Base-by-base conservation (phyloP, 2,329 filamentous ascomycete species). In the Karstenula rhodostoma region DNA sequence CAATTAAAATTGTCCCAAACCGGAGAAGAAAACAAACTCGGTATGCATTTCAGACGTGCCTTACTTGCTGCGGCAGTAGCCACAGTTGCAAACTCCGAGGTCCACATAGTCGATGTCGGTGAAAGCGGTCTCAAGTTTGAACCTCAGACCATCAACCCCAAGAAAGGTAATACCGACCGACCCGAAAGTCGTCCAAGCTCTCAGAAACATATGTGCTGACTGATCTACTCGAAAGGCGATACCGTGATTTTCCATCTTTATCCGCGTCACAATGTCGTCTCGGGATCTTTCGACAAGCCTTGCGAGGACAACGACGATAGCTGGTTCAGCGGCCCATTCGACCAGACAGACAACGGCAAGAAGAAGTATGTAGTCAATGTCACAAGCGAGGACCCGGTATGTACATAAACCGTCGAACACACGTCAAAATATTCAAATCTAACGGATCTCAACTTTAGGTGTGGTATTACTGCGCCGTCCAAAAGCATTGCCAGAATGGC, bases 321-420 rank as follows among this genome's bases (percentile, higher is more conserved):
- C 47, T 71, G 70, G 52, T 73, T 66, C 61, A 66, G 62, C 23
- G 70, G 71, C 19, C 55, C 64, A 2, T 70, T 60, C 54, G 51
- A 37, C n/a, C 55, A 56, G 15, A 71, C 68, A 22, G 57, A 69
- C 33, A 62, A 57, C 10, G 67, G 68, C 5, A 59, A 64, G 9
- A 65, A 59, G 61, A 68, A 62, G 37, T 73, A 73, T 40, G 67
- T 72, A 2, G 63, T 71, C 2, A 70, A 70, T 29, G 65, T 72
- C 19, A 72, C 65, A 4, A 62, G 46, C 15, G 54, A 61, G 5
- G 61, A 69, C 19, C 67, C 69, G 3, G 63, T 70, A 29, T 15
- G 50, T 43, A 19, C 5, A 50, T 13, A 22, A 23, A 29, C 6
- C 22, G 15, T 12, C 17, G n/a, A 37, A 19, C 1, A 29, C 23